Conservation (phyloP, 164 flowering plant genomes). For the Kalanchoe fedtschenkoi region DNA sequence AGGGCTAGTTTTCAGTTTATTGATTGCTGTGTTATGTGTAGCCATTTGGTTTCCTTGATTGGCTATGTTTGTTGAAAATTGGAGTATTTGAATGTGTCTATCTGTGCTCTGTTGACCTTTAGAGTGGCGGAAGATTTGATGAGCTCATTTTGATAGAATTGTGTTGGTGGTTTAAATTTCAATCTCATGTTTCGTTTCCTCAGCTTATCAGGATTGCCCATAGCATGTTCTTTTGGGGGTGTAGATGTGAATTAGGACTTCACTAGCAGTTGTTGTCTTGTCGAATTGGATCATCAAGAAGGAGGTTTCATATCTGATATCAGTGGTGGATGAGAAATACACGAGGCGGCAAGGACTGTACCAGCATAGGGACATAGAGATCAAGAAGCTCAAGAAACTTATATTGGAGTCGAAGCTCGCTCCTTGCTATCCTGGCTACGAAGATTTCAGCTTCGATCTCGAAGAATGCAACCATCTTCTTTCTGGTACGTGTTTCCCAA, state of each 20-base stretch:
- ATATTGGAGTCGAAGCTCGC: constrained; percentile 91
- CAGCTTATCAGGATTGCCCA: neutral
- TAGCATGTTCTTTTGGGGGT: neutral
- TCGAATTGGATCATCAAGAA: neutral
- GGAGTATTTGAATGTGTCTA: too few species aligned
- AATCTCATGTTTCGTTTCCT: too few species aligned
- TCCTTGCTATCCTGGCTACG: constrained; percentile 91
- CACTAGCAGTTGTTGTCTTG: too few species aligned
- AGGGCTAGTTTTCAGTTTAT: neutral
- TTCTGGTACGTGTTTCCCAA: constrained; percentile 48
- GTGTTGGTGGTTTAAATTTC: too few species aligned
- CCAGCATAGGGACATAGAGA: constrained; percentile 74
- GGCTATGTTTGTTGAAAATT: too few species aligned
- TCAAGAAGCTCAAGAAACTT: constrained; percentile 88
- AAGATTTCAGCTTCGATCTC: constrained; percentile 51
- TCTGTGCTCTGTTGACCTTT: too few species aligned
- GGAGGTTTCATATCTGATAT: constrained; percentile 23
- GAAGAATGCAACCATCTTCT: constrained; percentile 99
- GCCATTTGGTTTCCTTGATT: neutral
- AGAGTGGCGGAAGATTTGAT: neutral
- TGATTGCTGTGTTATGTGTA: too few species aligned
- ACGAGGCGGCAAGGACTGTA: constrained; percentile 89
- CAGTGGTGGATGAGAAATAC: constrained; percentile 81
- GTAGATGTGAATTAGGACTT: neutral
- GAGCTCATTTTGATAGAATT: neutral